Base-by-base conservation (phyloP, 352 stramenopile species). In the Aphanomyces stellatus region DNA sequence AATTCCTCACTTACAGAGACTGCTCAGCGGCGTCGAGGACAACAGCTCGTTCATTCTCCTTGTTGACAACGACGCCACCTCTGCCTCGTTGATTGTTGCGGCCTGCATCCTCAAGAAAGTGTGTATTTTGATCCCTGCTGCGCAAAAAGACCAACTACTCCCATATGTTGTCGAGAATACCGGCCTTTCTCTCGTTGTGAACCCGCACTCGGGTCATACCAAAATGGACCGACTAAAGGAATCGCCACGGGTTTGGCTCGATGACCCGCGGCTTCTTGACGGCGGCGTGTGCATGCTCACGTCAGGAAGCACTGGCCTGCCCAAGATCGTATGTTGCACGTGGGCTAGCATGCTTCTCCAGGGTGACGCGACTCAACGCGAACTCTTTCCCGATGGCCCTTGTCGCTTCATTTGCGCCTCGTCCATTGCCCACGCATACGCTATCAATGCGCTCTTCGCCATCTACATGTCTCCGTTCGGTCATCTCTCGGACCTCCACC, bases 371-470 rank as follows among this genome's bases (percentile, higher is more conserved):
- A 95, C 83, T 5, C 72, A 91, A 37, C 73, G 86, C 41, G 70
- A 86, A 64, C 40, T 71, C 8, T 93, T 95, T 57, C 84, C 82
- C 6, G 53, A 73, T 22, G n/a, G 69, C 0, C 74, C 86, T 0
- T 78, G 78, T 30, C 82, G 84, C 3, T 78, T 95, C 53, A 76
- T 93, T 24, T 89, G 81, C 30, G 79, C 68, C 7, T 91, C 87
- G 33, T 93, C 87, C 19, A 93, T 95, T 62, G 78, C 85, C 10
- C 87, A 95, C 67, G 85, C 85, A 10, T 95, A 85, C 67, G 88
- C 85, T 6, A 91, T 95, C 69, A 95, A 95, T 65, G 81, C 83
- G 2, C 72, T 95, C 25, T 95, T 92, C 64, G 77, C 85, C 51
- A 72, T 95, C 25, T 78, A 88, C 48, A 87, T 76, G 8, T 93